Evolutionary conservation across 202 grass and related monocot species (phyloP).

Genomic region (Panicum hallii): DNA sequence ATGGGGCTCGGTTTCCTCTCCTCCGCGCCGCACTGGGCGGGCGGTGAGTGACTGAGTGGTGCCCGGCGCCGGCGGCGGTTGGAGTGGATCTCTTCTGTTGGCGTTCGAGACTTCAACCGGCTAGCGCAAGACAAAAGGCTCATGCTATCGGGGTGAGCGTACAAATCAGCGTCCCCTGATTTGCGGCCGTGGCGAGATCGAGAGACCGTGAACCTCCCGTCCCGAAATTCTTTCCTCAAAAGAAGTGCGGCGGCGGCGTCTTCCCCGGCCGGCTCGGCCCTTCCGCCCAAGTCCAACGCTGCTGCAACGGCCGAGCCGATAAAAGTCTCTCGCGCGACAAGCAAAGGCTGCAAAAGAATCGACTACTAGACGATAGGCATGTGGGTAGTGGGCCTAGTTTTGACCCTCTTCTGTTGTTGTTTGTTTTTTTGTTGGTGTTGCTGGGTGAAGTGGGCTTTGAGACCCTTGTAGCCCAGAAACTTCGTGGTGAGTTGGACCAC

Average conservation of each 20-base stretch:
- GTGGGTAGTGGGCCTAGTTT: background rate
- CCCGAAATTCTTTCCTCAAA: background rate
- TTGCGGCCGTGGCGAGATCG: background rate
- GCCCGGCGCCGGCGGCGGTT: background rate
- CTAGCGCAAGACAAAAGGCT: too few species aligned
- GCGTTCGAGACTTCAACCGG: background rate
- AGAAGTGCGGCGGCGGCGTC: background rate
- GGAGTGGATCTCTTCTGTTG: background rate
- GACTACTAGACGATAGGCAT: too few species aligned
- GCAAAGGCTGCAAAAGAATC: background rate
- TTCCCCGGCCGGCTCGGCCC: background rate
- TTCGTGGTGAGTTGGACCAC: background rate
- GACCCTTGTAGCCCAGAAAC: background rate
- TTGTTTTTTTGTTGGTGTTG: background rate
- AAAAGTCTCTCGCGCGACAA: too few species aligned
- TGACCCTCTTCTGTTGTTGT: background rate
- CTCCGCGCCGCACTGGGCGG: background rate
- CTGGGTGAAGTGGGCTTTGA: background rate
- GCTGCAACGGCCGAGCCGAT: too few species aligned
- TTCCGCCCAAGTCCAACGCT: too few species aligned
- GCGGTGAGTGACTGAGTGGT: background rate
- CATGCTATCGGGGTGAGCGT: background rate
- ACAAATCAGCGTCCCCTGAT: slow-evolving; percentile 23
- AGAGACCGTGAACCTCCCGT: background rate
- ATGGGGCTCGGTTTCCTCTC: background rate